phyloP scores from a whole-genome alignment of 768 basidiomycete genomes.

The Boletus coccyginus region DNA sequence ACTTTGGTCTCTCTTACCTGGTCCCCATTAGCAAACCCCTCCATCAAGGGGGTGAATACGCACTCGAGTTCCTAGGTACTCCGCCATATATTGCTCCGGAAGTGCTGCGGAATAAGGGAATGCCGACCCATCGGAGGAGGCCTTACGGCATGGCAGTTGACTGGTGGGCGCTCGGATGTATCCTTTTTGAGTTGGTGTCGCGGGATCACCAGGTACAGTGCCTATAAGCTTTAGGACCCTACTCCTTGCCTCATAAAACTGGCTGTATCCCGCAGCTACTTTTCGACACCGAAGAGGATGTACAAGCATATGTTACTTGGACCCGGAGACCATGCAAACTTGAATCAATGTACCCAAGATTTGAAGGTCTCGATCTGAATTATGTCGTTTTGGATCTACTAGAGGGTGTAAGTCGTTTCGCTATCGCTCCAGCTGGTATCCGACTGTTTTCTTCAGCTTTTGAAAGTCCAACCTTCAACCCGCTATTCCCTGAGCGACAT shows the following conservation, averaged over 20 bases:
- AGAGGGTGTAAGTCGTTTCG: conserved; percentile 24
- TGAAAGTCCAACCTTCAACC: conserved; percentile 5
- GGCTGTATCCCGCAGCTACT: conserved; percentile 24
- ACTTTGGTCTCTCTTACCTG: conserved; percentile 39
- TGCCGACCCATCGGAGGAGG: conserved; percentile 1
- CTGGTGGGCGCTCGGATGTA: conserved; percentile 43
- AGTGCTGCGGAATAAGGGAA: conserved; percentile 28
- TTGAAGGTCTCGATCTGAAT: conserved; percentile 16
- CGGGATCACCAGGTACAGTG: conserved; percentile 22
- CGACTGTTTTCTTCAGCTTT: conserved; percentile 17
- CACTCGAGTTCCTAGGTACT: conserved; percentile 34
- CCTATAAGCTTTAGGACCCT: background rate
- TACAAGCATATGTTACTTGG: conserved; percentile 24
- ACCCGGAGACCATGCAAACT: background rate
- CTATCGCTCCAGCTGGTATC: background rate
- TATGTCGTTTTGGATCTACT: conserved; percentile 26
- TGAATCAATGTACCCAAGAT: conserved; percentile 23
- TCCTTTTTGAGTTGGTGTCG: conserved; percentile 38
- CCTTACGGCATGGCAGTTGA: conserved; percentile 36
- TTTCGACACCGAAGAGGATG: conserved; percentile 26
- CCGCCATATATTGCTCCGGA: conserved; percentile 42
- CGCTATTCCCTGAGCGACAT: conserved; percentile 22
- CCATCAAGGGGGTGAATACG: conserved; percentile 10
- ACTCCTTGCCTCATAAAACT: background rate
- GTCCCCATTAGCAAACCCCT: conserved; percentile 10